phyloP scores from a whole-genome alignment of 345 rosid species.

The Streptanthus diversifolius region DNA sequence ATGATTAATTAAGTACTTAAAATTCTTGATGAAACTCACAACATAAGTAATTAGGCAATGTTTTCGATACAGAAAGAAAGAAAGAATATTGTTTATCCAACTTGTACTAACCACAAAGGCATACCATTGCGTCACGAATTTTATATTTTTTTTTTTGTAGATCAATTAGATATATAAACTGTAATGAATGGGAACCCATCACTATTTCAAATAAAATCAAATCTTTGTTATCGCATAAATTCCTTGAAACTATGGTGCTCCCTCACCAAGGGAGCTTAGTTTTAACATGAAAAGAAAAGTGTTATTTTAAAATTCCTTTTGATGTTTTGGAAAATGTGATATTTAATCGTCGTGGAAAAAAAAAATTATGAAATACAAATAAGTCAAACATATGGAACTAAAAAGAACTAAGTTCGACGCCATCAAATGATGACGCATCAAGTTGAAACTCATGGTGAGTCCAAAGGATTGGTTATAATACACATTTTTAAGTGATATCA shows the following conservation, averaged over 20 bases:
- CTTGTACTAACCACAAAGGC: neutral
- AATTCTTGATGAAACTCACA: neutral
- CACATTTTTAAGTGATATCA: neutral
- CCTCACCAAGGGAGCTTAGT: neutral
- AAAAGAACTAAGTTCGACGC: conserved; percentile 10
- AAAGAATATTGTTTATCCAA: neutral
- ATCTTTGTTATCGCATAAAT: neutral
- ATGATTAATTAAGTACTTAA: neutral
- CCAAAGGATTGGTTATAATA: neutral
- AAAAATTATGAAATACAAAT: neutral
- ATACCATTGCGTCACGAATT: neutral
- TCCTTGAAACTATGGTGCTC: neutral
- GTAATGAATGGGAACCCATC: neutral
- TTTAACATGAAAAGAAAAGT: neutral
- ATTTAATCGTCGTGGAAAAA: neutral
- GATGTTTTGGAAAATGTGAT: neutral
- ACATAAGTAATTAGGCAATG: neutral
- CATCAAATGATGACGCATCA: conserved; percentile 31
- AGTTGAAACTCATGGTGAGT: conserved; percentile 21
- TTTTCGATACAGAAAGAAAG: neutral
- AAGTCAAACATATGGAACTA: conserved; percentile 1
- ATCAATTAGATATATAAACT: neutral
- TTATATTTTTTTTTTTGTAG: neutral
- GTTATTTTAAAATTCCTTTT: neutral
- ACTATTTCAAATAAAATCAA: neutral